Base-by-base conservation (phyloP, 257 asterid genomes). In the Verbena officinalis region DNA sequence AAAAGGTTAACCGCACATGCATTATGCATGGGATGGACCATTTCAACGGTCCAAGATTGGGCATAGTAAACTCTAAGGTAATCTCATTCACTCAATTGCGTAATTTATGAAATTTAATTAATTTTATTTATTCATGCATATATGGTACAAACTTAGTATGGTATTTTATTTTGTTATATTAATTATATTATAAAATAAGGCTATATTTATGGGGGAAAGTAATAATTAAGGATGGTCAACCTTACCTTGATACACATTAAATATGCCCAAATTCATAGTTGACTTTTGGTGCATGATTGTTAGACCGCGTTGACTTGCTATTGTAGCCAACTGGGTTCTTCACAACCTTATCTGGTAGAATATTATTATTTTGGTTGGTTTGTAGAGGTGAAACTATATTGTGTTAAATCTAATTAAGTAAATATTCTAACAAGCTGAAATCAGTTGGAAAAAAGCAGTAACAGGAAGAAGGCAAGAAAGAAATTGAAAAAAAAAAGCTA, bases 291-390 rank as follows among this genome's bases (percentile, higher is more conserved):
- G n/a, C 44, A 16, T 45, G 46, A 71, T 71, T 36, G 8, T 2
- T 3, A 23, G 5, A 2, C 16, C 39, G 65, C 39, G 65, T 71
- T 71, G 76, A 71, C 69, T 69, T 48, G 14, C 0, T 20, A 10
- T 17, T 9, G 5, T 24, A 10, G 54, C 4, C 24, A 33, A 36
- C 59, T n/a, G 30, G 6, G 14, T 50, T 30, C 46, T 33, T 23
- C 59, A 6, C 34, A 45, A 14, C 7, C 24, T 48, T 67, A 30
- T 24, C 55, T 15, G 14, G 15, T 20, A 17, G 19, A 4, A 7
- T 30, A 7, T 30, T 30, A 2, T 30, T 30, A 2, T 30, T 30
- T 30, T n/a, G n/a, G n/a, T n/a, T n/a, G n/a, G n/a, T n/a, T n/a
- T n/a, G n/a, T n/a, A n/a, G n/a, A n/a, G n/a, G n/a, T n/a, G n/a